These are phyloP conservation scores for Suillus plorans DNA, from an alignment of 768 basidiomycete species.

Conservation along the genomic window DNA sequence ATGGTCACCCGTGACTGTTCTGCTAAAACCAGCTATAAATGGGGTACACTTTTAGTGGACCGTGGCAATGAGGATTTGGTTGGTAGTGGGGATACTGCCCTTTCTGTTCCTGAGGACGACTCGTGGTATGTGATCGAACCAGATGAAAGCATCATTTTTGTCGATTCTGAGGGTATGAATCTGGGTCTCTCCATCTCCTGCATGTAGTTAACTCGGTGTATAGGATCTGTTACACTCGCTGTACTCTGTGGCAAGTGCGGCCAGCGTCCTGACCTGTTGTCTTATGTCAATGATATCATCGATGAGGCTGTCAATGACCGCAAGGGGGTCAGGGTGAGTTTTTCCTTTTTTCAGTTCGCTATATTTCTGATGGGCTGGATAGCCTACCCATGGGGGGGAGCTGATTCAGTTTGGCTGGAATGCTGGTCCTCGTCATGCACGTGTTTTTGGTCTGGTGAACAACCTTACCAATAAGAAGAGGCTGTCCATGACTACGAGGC, in stretches of 20 bases:
- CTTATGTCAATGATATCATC: not conserved
- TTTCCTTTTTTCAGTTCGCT: not conserved
- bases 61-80: no score
- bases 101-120: not conserved
- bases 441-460: conserved; percentile 5
- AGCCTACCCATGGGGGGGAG: not conserved
- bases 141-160: not conserved
- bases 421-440: not conserved
- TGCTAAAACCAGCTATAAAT: no score
- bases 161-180: not conserved
- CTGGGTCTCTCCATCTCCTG: not conserved
- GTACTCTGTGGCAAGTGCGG: not conserved
- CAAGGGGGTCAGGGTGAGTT: not conserved
- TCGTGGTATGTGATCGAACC: not conserved
- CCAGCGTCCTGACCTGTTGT: not conserved
- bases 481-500: not conserved
- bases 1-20: no score
- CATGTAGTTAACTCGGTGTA: not conserved
- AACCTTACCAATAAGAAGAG: not conserved
- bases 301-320: not conserved
- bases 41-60: no score
- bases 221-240: not conserved
- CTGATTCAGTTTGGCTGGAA: not conserved
- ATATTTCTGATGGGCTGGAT: not conserved
- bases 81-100: not conserved